Base-by-base conservation (phyloP, 1,284 basidiomycete genomes). In the Microbotryum silenes-acaulis region DNA sequence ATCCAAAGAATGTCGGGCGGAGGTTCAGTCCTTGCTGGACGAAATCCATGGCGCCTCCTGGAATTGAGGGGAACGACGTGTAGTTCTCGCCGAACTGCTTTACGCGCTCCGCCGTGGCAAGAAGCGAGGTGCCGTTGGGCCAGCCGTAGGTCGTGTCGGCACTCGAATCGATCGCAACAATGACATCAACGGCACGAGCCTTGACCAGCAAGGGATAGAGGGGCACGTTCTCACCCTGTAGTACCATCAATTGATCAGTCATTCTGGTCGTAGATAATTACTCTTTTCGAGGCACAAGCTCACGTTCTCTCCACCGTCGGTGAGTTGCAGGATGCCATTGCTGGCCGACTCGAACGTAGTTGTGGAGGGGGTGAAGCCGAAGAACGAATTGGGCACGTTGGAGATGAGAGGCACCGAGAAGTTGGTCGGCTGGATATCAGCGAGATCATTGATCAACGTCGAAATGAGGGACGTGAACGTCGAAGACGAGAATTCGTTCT, bases 1-100 rank as follows among this genome's bases (percentile, higher is more conserved):
- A 89, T 1, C 87, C 87, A 74, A 88, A 89, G 74, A 89, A 88
- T 0, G 85, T 85, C 7, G 87, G 82, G 21, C 87, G 80, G 47
- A 79, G 78, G 72, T 85, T 86, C 12, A 86, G 78, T 18, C 88
- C 88, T 9, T 80, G 81, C 16, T 77, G 75, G 54, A 87, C 71
- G 70, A 87, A 87, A 7, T 80, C 81, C 18, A 79, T 77, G 1
- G 78, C 67, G 18, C 75, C 78, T 3, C 73, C 70, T n/a, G 85
- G 85, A 54, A 85, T 80, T 2, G 83, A 81, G 16, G 85, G 85
- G 71, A 86, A 83, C 29, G 20, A 23, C 14, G 57, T 54, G 27
- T 44, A 65, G 33, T 50, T 56, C 44, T 59, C 49, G 25, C 54
- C 47, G 54, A 44, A 55, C 21, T 68, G 55, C 3, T 65, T 51